Evolutionary conservation across 23 red algal genomes (phyloP), one percentile per base, ranked within the genome.

Genomic region (Pyropia haitanensis): DNA sequence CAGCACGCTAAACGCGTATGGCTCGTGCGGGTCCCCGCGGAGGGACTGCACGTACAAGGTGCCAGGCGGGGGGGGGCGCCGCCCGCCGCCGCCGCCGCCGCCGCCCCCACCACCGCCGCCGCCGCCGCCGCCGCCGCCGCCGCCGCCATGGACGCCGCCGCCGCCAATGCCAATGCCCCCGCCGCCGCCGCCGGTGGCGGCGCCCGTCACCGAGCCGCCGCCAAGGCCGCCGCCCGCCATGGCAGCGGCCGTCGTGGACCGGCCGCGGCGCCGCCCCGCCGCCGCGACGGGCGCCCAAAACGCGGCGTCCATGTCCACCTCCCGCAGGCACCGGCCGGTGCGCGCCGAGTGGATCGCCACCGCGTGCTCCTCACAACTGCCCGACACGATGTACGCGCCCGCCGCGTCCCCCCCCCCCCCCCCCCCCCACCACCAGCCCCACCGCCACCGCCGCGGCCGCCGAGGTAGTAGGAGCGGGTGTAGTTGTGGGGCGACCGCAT

Each of bases 391-490:
- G 53, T 90, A 98, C 18, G 91, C 94, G 39, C 54, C 44, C 46
- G 39, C 39, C 5, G 39, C 39, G 39, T 46, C 39, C 5, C 39
- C 39, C 0, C 39, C 39, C 1, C 39, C 39, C 5, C 39, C 39
- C 5, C 39, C 39, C 0, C 39, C 39, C 39, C 39, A 9, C 39
- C 39, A 12, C 4, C 39, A 9, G 5, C 1, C 0, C 39, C 39
- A 12, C 39, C 39, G 10, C 39, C 39, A 46, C 39, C 39, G 10
- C 39, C 39, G 18, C 70, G 59, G 65, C 75, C 66, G 64, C 87
- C 78, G 75, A 98, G 75, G 74, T 91, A 98, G 69, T 98, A 98
- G 28, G 94, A 90, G 50, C 94, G 81, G 25, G 94, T 98, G 61
- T 80, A 98, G 69, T 98, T 98, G 30, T 50, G 50, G 22, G 56